Evolutionary conservation across 2,329 filamentous ascomycete genomes (phyloP).

Genomic region (Cordyceps cateniannulata): DNA sequence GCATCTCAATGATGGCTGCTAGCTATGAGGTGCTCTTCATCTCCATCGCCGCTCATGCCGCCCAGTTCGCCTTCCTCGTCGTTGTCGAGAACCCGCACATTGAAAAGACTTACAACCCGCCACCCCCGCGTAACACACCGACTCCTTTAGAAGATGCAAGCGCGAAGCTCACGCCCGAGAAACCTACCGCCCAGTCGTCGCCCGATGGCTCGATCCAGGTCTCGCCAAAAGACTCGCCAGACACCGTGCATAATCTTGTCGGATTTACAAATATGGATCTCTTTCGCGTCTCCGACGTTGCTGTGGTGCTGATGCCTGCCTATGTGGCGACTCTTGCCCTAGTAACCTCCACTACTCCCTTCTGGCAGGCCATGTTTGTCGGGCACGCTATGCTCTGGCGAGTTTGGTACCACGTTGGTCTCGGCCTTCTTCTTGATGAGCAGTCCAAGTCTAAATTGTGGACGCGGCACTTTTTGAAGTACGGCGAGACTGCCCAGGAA

Average conservation of each 20-base stretch:
- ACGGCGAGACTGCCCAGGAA: conserved; percentile 81
- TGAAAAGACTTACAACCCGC: conserved; percentile 93
- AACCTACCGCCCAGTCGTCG: conserved; percentile 14
- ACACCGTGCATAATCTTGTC: conserved; percentile 74
- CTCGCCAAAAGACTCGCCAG: conserved; percentile 39
- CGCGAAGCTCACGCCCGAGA: conserved; percentile 21
- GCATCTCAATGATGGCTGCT: conserved; percentile 94
- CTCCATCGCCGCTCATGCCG: conserved; percentile 87
- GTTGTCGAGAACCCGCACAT: conserved; percentile 96
- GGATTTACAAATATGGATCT: conserved; percentile 81
- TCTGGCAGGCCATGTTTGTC: conserved; percentile 75
- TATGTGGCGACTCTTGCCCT: conserved; percentile 70
- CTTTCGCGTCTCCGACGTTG: conserved; percentile 78
- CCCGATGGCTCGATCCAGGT: conserved; percentile 21
- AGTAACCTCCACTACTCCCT: conserved; percentile 67
- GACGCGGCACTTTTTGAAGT: conserved; percentile 97
- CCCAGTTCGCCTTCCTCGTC: conserved; percentile 88
- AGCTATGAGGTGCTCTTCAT: conserved; percentile 98
- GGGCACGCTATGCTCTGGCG: conserved; percentile 76
- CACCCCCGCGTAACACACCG: conserved; percentile 60
- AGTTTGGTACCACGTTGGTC: conserved; percentile 83
- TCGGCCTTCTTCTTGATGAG: conserved; percentile 75
- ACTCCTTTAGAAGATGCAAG: conserved; percentile 28
- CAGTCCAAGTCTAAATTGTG: conserved; percentile 91
- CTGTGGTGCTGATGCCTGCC: conserved; percentile 66